These are phyloP conservation scores for Obelidium mucronatum DNA, from an alignment of 192 early-diverging fungal species.

Conservation along the genomic window DNA sequence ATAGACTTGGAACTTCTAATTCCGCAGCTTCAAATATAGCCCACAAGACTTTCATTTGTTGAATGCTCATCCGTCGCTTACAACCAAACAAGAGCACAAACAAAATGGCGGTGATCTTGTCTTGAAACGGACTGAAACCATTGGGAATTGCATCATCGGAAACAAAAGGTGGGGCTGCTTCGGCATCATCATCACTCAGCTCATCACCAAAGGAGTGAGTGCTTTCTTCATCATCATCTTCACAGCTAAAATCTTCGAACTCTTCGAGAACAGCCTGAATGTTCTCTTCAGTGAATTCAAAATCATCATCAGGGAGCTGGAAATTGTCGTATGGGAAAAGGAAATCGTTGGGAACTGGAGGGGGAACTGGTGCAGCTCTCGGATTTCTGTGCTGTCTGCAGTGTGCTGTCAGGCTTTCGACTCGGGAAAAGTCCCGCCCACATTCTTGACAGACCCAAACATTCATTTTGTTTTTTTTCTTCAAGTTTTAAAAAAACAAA, in stretches of 20 bases:
- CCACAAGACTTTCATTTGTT: conserved; percentile 9
- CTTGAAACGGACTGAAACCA: not conserved
- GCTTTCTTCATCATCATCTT: not conserved
- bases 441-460: no score
- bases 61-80: not conserved
- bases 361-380: not conserved
- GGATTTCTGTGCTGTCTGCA: not conserved
- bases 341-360: not conserved
- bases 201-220: not conserved
- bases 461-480: not conserved
- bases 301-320: no score
- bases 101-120: not conserved
- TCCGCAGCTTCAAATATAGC: not conserved
- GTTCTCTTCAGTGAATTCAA: no score
- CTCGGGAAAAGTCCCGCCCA: no score
- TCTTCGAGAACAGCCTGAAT: not conserved
- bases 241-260: not conserved
- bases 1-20: not conserved
- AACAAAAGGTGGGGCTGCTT: not conserved
- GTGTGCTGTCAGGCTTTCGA: not conserved
- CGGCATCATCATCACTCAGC: not conserved
- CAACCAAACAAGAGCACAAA: conserved; percentile 4
- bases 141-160: not conserved
- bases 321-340: no score
- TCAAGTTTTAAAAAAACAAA: not conserved